Evolutionary conservation across 1,139 yeast species (phyloP), one percentile per base, ranked within the genome.

Genomic region (Scheffersomyces parashehatae): DNA sequence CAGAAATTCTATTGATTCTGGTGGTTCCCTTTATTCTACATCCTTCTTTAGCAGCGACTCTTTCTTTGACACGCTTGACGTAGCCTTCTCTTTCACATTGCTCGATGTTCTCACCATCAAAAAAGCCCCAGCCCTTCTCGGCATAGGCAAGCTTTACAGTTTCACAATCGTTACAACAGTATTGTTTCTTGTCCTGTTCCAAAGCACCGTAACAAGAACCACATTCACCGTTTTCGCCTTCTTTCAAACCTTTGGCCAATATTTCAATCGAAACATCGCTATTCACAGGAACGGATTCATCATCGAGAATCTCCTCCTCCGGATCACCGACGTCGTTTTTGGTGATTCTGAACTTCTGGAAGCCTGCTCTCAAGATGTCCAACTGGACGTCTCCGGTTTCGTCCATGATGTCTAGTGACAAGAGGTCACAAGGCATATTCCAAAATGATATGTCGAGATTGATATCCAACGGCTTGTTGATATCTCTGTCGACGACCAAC

Each of bases 71-170:
- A 35, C 70, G 71, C 15, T 70, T 62, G 34, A 88, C 95, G 63
- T 88, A 90, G 9, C 96, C 95, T 62, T 90, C 97, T 8, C 70
- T 70, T 60, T 88, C 97, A 75, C 99, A 93, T 67, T 91, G 98
- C 50, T 82, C 88, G 47, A 93, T 81, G 48, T 87, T 82, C 42
- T 77, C 74, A 45, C 98, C 98, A 60, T 93, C 98, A 55, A 69
- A 85, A 64, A 93, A 91, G 3, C 87, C 93, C 99, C 99, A 93
- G 29, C 81, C 82, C 26, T 71, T 76, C 15, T 76, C 78, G 20
- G 88, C 83, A 60, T 91, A 93, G 1, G 97, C 97, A 53, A 75
- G 67, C 48, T 82, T 81, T 31, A 93, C 96, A 36, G 88, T 81
- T 37, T 79, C 86, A 73, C 99, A 93, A 33, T 85, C 79, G 62